Evolutionary conservation across 2,329 filamentous ascomycete species (phyloP).

Genomic region (Aspergillus sergii): DNA sequence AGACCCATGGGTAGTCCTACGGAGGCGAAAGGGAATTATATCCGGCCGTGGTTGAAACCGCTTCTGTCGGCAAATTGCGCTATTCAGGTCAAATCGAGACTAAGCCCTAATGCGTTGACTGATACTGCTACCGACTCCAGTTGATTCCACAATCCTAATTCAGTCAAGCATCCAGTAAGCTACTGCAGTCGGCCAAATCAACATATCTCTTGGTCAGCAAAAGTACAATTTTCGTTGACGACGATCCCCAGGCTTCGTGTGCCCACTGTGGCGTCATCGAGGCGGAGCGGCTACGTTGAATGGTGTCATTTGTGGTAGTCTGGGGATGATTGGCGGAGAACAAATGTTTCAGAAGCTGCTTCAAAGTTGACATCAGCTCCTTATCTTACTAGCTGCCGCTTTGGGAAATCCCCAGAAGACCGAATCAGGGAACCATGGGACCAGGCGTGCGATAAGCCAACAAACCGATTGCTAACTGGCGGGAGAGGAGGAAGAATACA

Average conservation of each 20-base stretch:
- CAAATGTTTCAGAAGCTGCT: not conserved
- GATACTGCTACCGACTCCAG: not conserved
- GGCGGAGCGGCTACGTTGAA: not conserved
- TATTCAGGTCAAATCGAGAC: not conserved
- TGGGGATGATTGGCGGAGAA: not conserved
- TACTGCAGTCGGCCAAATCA: not conserved
- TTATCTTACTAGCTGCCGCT: not conserved
- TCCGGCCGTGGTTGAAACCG: not conserved
- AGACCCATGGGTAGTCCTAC: not conserved
- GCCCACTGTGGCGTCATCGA: constrained; percentile 2
- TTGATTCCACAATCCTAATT: not conserved
- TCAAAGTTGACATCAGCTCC: not conserved
- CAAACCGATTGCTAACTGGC: not conserved
- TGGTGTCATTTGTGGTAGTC: not conserved
- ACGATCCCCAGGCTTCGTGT: not conserved
- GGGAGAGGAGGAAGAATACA: not conserved
- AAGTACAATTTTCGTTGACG: not conserved
- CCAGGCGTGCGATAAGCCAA: not conserved
- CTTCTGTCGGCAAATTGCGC: not conserved
- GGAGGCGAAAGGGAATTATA: not conserved
- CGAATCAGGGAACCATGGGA: not conserved
- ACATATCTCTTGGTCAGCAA: not conserved
- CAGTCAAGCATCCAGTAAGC: not conserved
- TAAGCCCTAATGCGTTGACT: not conserved
- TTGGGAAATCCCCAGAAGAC: not conserved